Base-by-base conservation (phyloP, 2,329 filamentous ascomycete genomes). In the Ascosphaera pollenicola region DNA sequence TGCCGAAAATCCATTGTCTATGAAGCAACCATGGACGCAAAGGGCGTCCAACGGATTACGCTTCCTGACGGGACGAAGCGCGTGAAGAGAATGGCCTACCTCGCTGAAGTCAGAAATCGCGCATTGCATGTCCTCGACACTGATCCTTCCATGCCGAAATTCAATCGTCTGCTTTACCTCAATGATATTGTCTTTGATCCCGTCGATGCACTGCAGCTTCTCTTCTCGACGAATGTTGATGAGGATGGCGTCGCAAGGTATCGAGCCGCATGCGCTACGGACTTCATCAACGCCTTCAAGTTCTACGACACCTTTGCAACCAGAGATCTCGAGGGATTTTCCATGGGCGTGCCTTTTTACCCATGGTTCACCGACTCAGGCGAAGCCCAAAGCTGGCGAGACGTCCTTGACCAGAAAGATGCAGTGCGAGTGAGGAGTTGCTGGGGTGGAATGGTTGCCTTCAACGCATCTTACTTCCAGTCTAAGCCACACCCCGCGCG, bases 301-400 rank as follows among this genome's bases (percentile, higher is more conserved):
- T 80, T 78, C 51, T 84, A 85, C 54, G 79, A 85, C 53, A 73
- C 76, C 1, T 83, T 78, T 54, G 79, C 78, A 2, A 75, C 73
- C 19, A 65, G 78, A 16, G 79, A 84, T 50, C 56, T 69, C 2
- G 73, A 82, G 47, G 78, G 78, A 0, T 76, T 69, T 49, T 66
- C 68, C 19, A 70, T 75, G 49, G 78, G 77, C 1, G 56, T 82
- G 2, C 75, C 77, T 0, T 73, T 82, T 51, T 85, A 69, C 49
- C 79, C 79, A 0, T 79, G 75, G 65, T 84, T 84, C 52, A 65
- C 69, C 3, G 55, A 47, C 8, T 52, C 57, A 11, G 62, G 62
- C 1, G 53, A 65, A 11, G 70, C 60, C 0, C 57, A 57, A n/a
- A 73, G 66, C 30, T 64, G 77, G 35, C 60, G 63, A 3, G 76